These are phyloP conservation scores for Blumeria hordei DNA, from an alignment of 2,329 filamentous ascomycete species.

Conservation along the genomic window DNA sequence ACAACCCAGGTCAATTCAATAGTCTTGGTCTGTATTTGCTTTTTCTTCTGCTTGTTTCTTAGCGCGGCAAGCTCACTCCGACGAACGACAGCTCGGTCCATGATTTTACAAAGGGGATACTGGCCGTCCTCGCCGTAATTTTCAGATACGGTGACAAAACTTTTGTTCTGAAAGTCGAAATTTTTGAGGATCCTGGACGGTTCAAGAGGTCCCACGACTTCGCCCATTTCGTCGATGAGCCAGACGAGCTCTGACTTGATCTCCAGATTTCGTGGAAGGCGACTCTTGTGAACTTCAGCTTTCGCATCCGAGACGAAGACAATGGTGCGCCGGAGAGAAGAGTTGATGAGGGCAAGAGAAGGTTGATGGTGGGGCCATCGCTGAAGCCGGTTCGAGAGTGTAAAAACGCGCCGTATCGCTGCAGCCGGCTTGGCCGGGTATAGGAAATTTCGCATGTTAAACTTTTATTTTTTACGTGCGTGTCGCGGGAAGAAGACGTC, in stretches of 20 bases:
- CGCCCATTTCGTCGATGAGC: slow-evolving; percentile 17
- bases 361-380: too few species aligned
- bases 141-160: slow-evolving; percentile 23
- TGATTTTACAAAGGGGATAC: slow-evolving; percentile 44
- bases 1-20: slow-evolving; percentile 87
- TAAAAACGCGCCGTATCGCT: background rate
- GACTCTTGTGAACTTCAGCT: slow-evolving; percentile 4
- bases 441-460: too few species aligned
- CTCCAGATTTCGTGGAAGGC: slow-evolving; percentile 22
- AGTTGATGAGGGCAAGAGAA: background rate
- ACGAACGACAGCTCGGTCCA: slow-evolving; percentile 30
- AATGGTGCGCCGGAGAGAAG: background rate
- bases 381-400: background rate
- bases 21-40: slow-evolving; percentile 30
- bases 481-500: too few species aligned
- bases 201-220: slow-evolving; percentile 15
- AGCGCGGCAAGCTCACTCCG: slow-evolving; percentile 12
- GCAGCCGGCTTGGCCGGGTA: background rate
- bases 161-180: slow-evolving; percentile 24
- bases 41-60: slow-evolving; percentile 22
- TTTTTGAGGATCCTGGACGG: slow-evolving; percentile 18
- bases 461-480: too few species aligned
- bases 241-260: slow-evolving; percentile 22
- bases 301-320: background rate
- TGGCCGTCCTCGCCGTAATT: slow-evolving; percentile 9